These are phyloP conservation scores for Phytopythium sindhum DNA, from an alignment of 352 stramenopile species.

Conservation along the genomic window DNA sequence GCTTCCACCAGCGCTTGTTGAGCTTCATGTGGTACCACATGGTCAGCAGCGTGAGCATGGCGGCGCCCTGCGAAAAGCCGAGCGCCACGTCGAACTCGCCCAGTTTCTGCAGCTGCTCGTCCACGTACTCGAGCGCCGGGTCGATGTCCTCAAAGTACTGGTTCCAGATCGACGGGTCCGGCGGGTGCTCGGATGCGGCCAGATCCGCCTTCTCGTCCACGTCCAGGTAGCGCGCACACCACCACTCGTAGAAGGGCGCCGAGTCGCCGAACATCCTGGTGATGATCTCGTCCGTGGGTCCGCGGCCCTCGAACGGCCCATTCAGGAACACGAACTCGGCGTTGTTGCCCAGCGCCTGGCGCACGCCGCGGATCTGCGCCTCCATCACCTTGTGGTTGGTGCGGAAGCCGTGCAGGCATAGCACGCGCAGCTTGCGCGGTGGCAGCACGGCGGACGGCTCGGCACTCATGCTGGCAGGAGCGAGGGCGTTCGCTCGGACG, in stretches of 20 bases:
- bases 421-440: slow-evolving; percentile 47
- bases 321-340: slow-evolving; percentile 76
- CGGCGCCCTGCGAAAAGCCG: slow-evolving; percentile 76
- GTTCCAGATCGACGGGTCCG: slow-evolving; percentile 20
- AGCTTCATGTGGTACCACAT: slow-evolving; percentile 51
- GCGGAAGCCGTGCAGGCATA: slow-evolving; percentile 73
- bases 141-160: slow-evolving; percentile 39
- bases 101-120: slow-evolving; percentile 47
- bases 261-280: slow-evolving; percentile 50
- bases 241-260: slow-evolving; percentile 80
- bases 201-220: slow-evolving; percentile 38
- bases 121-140: slow-evolving; percentile 46
- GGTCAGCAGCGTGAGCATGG: slow-evolving; percentile 57
- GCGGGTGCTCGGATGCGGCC: slow-evolving; percentile 23
- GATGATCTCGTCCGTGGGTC: slow-evolving; percentile 54
- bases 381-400: slow-evolving; percentile 75
- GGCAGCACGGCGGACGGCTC: neutral
- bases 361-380: slow-evolving; percentile 55
- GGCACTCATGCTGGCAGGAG: neutral
- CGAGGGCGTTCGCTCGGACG: neutral
- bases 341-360: slow-evolving; percentile 46
- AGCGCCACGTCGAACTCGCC: slow-evolving; percentile 75
- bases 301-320: slow-evolving; percentile 46
- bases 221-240: slow-evolving; percentile 35
- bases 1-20: slow-evolving; percentile 47